Percentiles rank a stretch among this genome's conserved stretches.
Conservation (phyloP, 345 rosid species). For the Eucalyptus brandiana region DNA sequence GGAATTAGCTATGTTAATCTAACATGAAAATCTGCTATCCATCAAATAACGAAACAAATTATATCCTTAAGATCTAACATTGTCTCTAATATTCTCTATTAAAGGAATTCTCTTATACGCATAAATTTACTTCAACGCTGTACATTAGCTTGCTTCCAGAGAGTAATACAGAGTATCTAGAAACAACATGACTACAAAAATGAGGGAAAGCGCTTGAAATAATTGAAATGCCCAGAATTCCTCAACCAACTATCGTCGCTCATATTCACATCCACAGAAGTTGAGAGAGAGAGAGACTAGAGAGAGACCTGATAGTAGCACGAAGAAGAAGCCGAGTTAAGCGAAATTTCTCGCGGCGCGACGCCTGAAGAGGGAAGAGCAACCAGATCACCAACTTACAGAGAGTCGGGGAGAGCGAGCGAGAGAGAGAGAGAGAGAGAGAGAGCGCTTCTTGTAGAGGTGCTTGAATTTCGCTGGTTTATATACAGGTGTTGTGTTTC, state of each 20-base stretch:
- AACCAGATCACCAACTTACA: neutral
- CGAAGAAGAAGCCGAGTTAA: neutral
- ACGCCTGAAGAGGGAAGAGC: neutral
- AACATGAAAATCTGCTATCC: too few species aligned
- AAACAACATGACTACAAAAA: too few species aligned
- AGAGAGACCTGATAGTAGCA: neutral
- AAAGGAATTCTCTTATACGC: neutral
- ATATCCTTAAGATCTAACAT: fast-evolving
- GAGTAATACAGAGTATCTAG: neutral
- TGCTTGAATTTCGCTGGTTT: too few species aligned
- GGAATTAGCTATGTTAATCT: too few species aligned
- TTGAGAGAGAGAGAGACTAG: neutral
- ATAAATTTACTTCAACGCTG: neutral
- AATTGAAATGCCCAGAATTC: neutral
- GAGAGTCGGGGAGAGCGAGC: neutral
- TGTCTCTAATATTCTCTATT: too few species aligned
- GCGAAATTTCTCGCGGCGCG: too few species aligned
- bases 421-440: too few species aligned
- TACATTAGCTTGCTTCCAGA: fast-evolving
- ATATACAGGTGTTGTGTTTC: too few species aligned
- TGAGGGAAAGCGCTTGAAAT: neutral
- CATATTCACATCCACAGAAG: neutral
- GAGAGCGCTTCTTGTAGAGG: too few species aligned
- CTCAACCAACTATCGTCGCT: neutral
- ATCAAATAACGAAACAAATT: neutral